A percentile compares a stretch with the other conserved stretches of the same genome.
Conservation (phyloP, 306 rosid genomes). For the Prosopis cineraria region DNA sequence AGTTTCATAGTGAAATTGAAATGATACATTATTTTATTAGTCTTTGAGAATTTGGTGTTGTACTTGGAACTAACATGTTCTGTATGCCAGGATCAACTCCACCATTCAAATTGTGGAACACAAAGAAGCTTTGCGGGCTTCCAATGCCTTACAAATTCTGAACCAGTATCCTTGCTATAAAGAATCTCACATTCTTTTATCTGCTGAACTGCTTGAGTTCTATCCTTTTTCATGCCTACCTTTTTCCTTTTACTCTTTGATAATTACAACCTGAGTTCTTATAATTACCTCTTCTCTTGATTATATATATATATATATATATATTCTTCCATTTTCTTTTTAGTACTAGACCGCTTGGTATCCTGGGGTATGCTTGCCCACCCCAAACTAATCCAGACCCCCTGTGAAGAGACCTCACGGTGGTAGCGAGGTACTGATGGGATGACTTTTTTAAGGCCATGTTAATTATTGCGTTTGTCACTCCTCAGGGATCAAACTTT, state of each 20-base stretch:
- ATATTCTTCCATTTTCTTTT: too few relatives aligned
- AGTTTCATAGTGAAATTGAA: conserved; percentile 4
- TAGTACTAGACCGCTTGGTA: too few relatives aligned
- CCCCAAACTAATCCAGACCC: too few relatives aligned
- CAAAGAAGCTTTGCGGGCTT: conserved; percentile 77
- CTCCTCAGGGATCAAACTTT: too few relatives aligned
- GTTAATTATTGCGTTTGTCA: too few relatives aligned
- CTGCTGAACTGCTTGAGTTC: conserved; percentile 3
- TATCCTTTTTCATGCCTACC: conserved; percentile 6
- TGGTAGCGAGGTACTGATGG: too few relatives aligned
- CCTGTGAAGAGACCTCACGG: too few relatives aligned
- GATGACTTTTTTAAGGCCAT: too few relatives aligned
- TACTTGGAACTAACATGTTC: conserved; percentile 34
- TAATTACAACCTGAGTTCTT: conserved; percentile 1
- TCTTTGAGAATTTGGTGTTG: conserved; percentile 29
- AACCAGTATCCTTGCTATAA: conserved; percentile 69
- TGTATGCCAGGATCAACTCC: conserved; percentile 73
- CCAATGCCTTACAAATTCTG: conserved; percentile 84
- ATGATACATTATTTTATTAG: not conserved
- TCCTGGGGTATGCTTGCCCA: too few relatives aligned
- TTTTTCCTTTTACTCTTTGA: not conserved
- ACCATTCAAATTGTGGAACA: conserved; percentile 77
- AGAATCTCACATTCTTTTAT: not conserved
- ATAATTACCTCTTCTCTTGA: not conserved
- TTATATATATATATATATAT: too few relatives aligned